Conservation (phyloP, 1,284 basidiomycete species). For the Wallemia hederae region DNA sequence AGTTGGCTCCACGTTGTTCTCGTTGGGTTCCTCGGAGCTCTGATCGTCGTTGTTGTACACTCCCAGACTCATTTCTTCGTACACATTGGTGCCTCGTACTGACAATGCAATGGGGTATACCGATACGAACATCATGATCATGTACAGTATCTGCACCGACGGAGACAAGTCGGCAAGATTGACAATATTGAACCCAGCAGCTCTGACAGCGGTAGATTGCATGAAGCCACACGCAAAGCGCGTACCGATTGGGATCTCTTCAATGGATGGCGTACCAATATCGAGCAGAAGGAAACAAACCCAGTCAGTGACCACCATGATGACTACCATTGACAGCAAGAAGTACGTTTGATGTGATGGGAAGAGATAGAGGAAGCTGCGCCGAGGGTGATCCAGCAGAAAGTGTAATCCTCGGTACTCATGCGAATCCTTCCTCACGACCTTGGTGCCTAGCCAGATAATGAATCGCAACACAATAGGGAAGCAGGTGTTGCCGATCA, state of each 20-base stretch:
- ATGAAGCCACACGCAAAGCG: constrained; percentile 34
- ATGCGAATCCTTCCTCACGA: constrained; percentile 29
- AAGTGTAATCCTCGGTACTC: constrained; percentile 59
- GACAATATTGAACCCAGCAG: constrained; percentile 60
- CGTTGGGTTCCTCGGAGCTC: constrained; percentile 20
- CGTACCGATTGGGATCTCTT: constrained; percentile 35
- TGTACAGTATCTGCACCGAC: constrained; percentile 61
- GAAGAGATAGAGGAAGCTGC: constrained; percentile 84
- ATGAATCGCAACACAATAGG: constrained; percentile 13
- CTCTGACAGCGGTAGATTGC: constrained; percentile 46
- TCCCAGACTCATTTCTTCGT: constrained; percentile 66
- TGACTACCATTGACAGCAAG: constrained; percentile 32
- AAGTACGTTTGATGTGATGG: constrained; percentile 91
- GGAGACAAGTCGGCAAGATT: constrained; percentile 41
- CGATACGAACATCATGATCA: constrained; percentile 42
- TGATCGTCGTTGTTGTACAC: constrained; percentile 29
- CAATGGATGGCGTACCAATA: constrained; percentile 44
- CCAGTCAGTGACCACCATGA: constrained; percentile 57
- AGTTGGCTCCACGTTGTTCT: constrained; percentile 16
- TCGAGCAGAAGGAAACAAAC: constrained; percentile 66
- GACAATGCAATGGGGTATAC: constrained; percentile 28
- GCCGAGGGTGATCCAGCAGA: constrained; percentile 77
- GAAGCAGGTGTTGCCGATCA: constrained; percentile 4
- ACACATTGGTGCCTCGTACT: constrained; percentile 93
- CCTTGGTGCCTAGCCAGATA: constrained; percentile 36